Conservation (phyloP, 371 early-diverging fungal species). For the Parasitella parasitica region DNA sequence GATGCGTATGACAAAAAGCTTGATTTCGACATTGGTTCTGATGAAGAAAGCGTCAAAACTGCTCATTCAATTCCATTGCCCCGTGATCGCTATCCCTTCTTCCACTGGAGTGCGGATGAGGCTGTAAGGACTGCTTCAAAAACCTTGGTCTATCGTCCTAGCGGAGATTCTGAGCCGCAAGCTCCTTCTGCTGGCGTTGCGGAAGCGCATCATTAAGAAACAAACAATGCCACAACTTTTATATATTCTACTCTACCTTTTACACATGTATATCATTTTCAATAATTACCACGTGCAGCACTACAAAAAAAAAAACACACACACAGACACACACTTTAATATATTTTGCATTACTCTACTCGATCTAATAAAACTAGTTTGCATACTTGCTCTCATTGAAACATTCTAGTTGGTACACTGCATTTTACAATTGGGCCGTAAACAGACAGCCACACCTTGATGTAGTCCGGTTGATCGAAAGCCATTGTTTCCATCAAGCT, state of each 20-base stretch:
- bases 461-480: slow-evolving; percentile 17
- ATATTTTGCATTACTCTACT: background rate
- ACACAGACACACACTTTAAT: no score
- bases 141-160: slow-evolving; percentile 2
- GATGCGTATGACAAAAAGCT: background rate
- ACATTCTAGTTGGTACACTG: slow-evolving; percentile 10
- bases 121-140: slow-evolving; percentile 37
- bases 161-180: background rate
- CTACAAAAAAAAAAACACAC: background rate
- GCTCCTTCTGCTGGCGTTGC: background rate
- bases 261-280: background rate
- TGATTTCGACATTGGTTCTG: background rate
- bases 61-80: slow-evolving; percentile 27
- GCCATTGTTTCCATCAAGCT: slow-evolving; percentile 40
- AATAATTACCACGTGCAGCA: background rate
- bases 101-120: slow-evolving; percentile 51
- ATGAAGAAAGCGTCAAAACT: slow-evolving; percentile 17
- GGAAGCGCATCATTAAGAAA: background rate
- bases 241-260: background rate
- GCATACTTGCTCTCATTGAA: background rate
- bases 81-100: slow-evolving; percentile 46
- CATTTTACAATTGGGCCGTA: slow-evolving; percentile 31
- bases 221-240: no score
- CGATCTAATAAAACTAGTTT: background rate
- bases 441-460: slow-evolving; percentile 41